Evolutionary conservation across 2,329 filamentous ascomycete species (phyloP).

Genomic region (Drechslera avenae): DNA sequence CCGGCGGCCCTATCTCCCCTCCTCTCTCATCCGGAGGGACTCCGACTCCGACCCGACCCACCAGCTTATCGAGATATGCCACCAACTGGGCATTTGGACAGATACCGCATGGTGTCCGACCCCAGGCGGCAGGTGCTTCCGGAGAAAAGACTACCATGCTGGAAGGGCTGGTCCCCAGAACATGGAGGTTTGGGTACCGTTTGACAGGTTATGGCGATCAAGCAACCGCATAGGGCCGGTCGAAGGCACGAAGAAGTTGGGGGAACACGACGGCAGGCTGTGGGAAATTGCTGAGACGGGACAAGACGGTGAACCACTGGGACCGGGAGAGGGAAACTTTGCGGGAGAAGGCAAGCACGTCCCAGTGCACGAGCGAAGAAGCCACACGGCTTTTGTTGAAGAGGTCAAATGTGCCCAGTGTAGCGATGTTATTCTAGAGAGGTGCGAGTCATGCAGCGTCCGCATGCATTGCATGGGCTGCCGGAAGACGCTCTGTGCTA

Average conservation of each 20-base stretch:
- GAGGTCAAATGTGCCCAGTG: constrained; percentile 61
- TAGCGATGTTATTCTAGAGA: constrained; percentile 58
- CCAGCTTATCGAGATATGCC: constrained; percentile 63
- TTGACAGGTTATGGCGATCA: constrained; percentile 64
- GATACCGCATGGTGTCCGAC: constrained; percentile 67
- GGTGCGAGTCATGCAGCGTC: constrained; percentile 66
- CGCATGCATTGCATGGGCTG: constrained; percentile 67
- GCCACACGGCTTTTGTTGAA: constrained; percentile 60
- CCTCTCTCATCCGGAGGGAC: constrained; percentile 60
- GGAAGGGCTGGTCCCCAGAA: constrained; percentile 61
- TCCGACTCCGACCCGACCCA: constrained; percentile 66
- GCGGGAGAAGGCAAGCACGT: constrained; percentile 60
- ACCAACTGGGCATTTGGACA: constrained; percentile 64
- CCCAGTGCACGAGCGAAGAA: constrained; percentile 59
- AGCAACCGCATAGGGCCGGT: constrained; percentile 62
- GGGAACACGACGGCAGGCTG: constrained; percentile 55
- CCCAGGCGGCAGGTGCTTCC: constrained; percentile 61
- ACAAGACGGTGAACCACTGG: constrained; percentile 60
- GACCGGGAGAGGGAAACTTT: constrained; percentile 53
- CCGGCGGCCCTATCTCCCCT: constrained; percentile 63
- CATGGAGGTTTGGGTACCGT: constrained; percentile 66
- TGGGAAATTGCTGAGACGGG: constrained; percentile 63
- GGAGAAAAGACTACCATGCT: constrained; percentile 62
- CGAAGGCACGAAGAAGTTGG: constrained; percentile 36
- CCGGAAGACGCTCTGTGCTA: constrained; percentile 64